A percentile compares a stretch with the other conserved stretches of the same genome.
Conservation (phyloP, 2,329 filamentous ascomycete genomes). For the Hypoxylon rubiginosum region DNA sequence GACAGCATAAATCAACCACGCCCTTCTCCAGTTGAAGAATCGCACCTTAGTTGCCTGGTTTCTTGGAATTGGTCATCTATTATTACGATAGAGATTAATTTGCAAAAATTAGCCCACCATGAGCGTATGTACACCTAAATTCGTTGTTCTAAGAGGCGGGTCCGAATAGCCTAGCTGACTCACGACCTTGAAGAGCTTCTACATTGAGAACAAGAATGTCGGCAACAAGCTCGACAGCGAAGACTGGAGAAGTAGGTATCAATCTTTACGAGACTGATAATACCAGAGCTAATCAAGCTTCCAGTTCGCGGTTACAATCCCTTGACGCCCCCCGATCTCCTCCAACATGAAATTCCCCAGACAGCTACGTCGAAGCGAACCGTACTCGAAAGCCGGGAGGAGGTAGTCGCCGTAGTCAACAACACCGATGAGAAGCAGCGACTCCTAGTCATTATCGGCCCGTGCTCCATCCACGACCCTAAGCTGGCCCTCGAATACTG, state of each 20-base stretch:
- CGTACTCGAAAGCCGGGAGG: conserved; percentile 71
- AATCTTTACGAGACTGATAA: not conserved
- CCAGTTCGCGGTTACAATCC: conserved; percentile 91
- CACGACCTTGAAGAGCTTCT: conserved; percentile 68
- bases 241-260: conserved; percentile 83
- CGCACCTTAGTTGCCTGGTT: conserved; percentile 11
- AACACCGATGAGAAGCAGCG: conserved; percentile 72
- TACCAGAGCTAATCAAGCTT: conserved; percentile 24
- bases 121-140: conserved; percentile 44
- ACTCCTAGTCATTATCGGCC: conserved; percentile 84
- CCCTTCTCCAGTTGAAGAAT: conserved; percentile 27
- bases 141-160: conserved; percentile 6
- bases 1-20: conserved; percentile 18
- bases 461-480: conserved; percentile 98
- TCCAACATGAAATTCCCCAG: conserved; percentile 89
- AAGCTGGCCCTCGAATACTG: conserved; percentile 93
- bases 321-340: conserved; percentile 90
- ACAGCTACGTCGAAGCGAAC: conserved; percentile 69
- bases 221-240: conserved; percentile 81
- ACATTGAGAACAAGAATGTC: conserved; percentile 82
- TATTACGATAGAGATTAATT: conserved; percentile 1
- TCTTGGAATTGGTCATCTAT: conserved; percentile 3
- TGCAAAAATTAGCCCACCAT: conserved; percentile 37
- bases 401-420: conserved; percentile 77
- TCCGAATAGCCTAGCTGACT: conserved; percentile 15